Evolutionary conservation across 2,329 filamentous ascomycete genomes (phyloP).

Genomic region (Neofusicoccum kwambonambiense): DNA sequence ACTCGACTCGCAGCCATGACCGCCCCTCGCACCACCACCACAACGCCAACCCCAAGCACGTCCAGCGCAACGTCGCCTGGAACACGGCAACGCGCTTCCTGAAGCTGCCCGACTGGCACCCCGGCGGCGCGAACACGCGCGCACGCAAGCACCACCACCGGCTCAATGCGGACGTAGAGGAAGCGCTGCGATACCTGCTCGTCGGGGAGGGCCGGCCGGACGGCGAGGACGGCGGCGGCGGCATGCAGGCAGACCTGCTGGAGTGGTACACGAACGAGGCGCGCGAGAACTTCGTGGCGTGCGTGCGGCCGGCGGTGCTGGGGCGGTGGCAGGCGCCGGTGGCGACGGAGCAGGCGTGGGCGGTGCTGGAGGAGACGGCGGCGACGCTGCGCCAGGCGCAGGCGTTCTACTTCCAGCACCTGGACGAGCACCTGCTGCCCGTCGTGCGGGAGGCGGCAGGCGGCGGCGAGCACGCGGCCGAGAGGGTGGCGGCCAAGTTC

Average conservation of each 20-base stretch:
- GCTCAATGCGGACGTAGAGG: slow-evolving; percentile 31
- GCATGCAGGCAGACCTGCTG: slow-evolving; percentile 30
- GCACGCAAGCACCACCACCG: slow-evolving; percentile 24
- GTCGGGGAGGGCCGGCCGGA: slow-evolving; percentile 30
- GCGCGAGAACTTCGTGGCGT: slow-evolving; percentile 40
- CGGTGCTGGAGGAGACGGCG: slow-evolving; percentile 38
- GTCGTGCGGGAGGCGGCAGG: slow-evolving; percentile 31
- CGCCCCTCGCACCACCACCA: slow-evolving; percentile 20
- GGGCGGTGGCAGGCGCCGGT: slow-evolving; percentile 31
- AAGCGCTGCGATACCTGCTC: slow-evolving; percentile 36
- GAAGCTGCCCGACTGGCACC: slow-evolving; percentile 28
- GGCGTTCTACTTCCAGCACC: slow-evolving; percentile 36
- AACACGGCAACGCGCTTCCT: slow-evolving; percentile 47
- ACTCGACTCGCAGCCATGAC: slow-evolving; percentile 34
- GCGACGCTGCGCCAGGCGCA: slow-evolving; percentile 37
- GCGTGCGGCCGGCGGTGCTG: slow-evolving; percentile 30
- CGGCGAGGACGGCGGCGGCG: slow-evolving; percentile 17
- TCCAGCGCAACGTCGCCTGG: slow-evolving; percentile 44
- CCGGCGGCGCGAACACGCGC: slow-evolving; percentile 22
- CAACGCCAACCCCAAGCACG: slow-evolving; percentile 11
- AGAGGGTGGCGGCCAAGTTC: slow-evolving; percentile 47
- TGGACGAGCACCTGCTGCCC: slow-evolving; percentile 35
- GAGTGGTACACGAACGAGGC: slow-evolving; percentile 50
- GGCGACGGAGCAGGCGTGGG: slow-evolving; percentile 26
- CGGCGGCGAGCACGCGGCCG: slow-evolving; percentile 39